phyloP scores from a whole-genome alignment of 768 basidiomycete species.

The Naematelia encephala region DNA sequence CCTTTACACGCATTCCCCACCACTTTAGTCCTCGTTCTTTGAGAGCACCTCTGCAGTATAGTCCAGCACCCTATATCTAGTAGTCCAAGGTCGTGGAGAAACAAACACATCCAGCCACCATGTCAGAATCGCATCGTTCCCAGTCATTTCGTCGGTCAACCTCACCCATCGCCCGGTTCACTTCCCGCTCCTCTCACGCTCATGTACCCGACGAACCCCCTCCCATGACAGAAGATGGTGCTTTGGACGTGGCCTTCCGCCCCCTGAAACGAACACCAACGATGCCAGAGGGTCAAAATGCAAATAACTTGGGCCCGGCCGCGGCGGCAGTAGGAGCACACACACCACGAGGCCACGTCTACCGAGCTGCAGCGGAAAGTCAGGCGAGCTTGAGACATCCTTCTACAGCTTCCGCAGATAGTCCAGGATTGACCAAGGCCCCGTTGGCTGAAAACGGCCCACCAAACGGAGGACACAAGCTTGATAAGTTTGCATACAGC shows the following conservation, averaged over 20 bases:
- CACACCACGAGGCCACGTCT: background rate
- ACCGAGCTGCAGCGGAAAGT: background rate
- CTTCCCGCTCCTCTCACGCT: background rate
- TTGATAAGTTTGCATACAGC: slow-evolving; percentile 30
- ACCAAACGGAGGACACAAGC: slow-evolving; percentile 6
- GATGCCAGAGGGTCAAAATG: slow-evolving; percentile 1
- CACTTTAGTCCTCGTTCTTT: too few species aligned
- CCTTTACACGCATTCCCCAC: too few species aligned
- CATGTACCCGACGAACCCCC: background rate
- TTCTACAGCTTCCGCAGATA: background rate
- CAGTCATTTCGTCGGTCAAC: background rate
- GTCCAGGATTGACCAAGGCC: background rate
- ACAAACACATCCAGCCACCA: too few species aligned
- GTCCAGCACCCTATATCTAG: too few species aligned
- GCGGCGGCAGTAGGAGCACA: background rate
- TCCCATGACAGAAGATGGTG: background rate
- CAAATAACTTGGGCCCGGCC: slow-evolving; percentile 1
- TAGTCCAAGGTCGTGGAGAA: too few species aligned
- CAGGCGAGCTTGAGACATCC: background rate
- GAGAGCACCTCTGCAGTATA: too few species aligned
- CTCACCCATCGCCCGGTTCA: background rate
- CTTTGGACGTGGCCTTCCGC: background rate
- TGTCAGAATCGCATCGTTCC: background rate
- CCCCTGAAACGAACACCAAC: background rate
- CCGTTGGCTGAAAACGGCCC: background rate